These are phyloP conservation scores for Epichloe brachyelytri DNA, from an alignment of 2,329 filamentous ascomycete species.

Conservation along the genomic window DNA sequence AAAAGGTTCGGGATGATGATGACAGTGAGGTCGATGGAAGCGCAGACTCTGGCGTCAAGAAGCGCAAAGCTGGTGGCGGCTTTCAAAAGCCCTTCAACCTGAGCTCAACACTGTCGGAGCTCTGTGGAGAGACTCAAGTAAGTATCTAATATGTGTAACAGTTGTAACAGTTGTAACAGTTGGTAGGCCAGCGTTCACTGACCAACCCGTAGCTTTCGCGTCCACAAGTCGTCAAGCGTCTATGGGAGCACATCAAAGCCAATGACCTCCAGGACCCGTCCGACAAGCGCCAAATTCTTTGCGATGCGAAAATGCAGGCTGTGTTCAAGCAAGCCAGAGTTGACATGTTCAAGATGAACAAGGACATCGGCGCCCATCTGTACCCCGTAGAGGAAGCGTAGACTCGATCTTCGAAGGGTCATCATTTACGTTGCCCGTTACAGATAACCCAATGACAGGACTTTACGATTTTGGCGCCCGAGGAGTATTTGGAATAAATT, in stretches of 20 bases:
- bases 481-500: constrained; percentile 4
- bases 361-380: constrained; percentile 78
- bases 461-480: constrained; percentile 6
- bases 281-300: constrained; percentile 86
- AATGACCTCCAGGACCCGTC: constrained; percentile 79
- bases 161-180: background rate
- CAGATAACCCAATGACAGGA: background rate
- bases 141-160: constrained; percentile 10
- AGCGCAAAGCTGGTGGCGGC: constrained; percentile 77
- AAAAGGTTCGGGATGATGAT: constrained; percentile 64
- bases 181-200: background rate
- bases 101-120: constrained; percentile 53
- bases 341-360: constrained; percentile 99
- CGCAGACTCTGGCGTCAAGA: constrained; percentile 42
- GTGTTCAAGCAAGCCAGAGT: constrained; percentile 86
- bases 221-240: constrained; percentile 88
- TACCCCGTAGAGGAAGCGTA: constrained; percentile 67
- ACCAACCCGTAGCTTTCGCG: constrained; percentile 58
- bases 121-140: constrained; percentile 58
- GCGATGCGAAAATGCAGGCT: constrained; percentile 80
- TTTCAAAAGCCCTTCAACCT: constrained; percentile 82
- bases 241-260: constrained; percentile 90
- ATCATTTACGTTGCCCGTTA: background rate
- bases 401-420: background rate
- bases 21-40: constrained; percentile 63